Percentiles rank a stretch among this genome's conserved stretches.
phyloP scores from a whole-genome alignment of 805 yeast genomes.

The Cephaloascus fragrans region DNA sequence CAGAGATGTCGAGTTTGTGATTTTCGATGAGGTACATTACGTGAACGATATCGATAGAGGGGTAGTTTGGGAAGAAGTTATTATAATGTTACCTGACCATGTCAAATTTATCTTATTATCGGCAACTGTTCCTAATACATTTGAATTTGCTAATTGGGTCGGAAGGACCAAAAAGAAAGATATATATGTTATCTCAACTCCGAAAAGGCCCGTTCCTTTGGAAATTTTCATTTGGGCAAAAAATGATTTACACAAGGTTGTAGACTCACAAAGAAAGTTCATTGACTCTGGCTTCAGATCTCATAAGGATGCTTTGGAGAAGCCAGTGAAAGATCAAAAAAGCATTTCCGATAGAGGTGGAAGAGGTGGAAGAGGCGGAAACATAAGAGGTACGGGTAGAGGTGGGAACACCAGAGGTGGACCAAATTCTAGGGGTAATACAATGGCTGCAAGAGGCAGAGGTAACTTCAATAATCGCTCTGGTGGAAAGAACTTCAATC shows the following conservation, averaged over 20 bases:
- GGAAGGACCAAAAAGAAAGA: constrained; percentile 95
- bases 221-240: constrained; percentile 85
- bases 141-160: constrained; percentile 97
- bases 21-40: constrained; percentile 96
- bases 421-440: constrained; percentile 8
- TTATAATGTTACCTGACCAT: constrained; percentile 94
- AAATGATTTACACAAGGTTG: constrained; percentile 57
- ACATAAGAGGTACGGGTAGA: constrained; percentile 4
- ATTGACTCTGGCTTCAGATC: constrained; percentile 50
- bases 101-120: constrained; percentile 84
- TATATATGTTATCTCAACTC: constrained; percentile 91
- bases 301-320: constrained; percentile 45
- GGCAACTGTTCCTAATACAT: constrained; percentile 98
- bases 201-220: constrained; percentile 93
- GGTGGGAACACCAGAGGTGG: constrained; percentile 14
- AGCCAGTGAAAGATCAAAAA: constrained; percentile 26
- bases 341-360: constrained; percentile 28
- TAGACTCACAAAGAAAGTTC: constrained; percentile 67
- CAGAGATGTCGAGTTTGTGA: constrained; percentile 98
- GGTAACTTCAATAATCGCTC: constrained; percentile 16
- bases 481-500: constrained; percentile 21
- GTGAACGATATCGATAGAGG: constrained; percentile 96
- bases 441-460: constrained; percentile 24
- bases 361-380: constrained; percentile 25
- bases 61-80: constrained; percentile 99